Percentiles rank a stretch among this genome's conserved stretches.
Evolutionary conservation across 1,284 basidiomycete species (phyloP).

Genomic region (Marasmius sp.): DNA sequence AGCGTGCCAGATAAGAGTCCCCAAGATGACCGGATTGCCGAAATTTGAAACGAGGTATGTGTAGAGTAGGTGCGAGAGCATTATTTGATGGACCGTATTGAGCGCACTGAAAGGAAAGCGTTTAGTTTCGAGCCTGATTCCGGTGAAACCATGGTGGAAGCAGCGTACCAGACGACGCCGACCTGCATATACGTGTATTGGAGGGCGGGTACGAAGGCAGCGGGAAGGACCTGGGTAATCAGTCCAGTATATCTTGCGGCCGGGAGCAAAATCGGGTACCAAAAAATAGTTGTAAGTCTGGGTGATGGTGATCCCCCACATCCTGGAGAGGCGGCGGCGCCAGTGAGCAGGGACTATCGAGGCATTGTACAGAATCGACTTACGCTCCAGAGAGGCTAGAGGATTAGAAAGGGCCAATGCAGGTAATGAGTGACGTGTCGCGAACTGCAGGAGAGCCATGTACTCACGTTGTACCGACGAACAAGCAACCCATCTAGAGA

Average conservation of each 20-base stretch:
- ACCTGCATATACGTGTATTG: neutral
- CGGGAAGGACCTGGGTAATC: neutral
- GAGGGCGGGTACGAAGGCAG: neutral
- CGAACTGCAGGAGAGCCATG: neutral
- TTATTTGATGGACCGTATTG: conserved; percentile 10
- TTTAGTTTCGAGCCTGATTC: too few species aligned
- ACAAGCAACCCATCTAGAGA: conserved; percentile 9
- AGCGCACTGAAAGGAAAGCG: neutral
- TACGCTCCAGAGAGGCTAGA: conserved; percentile 8
- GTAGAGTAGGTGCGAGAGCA: conserved; percentile 11
- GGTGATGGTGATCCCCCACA: conserved; percentile 10
- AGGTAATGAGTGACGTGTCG: neutral
- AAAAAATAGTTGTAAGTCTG: conserved; percentile 11
- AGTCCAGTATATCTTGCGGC: neutral
- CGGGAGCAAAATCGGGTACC: neutral
- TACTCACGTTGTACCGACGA: conserved; percentile 12
- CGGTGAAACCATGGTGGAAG: neutral
- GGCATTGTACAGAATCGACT: neutral
- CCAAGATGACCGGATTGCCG: conserved; percentile 3
- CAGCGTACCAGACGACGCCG: conserved; percentile 8
- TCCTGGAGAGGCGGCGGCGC: neutral
- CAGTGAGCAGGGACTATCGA: neutral
- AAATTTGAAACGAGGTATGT: conserved; percentile 7
- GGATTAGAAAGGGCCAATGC: neutral
- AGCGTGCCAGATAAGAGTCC: conserved; percentile 4